These are phyloP conservation scores for Rhodomyrtus tomentosa DNA, from an alignment of 345 rosid genomes.

Conservation along the genomic window DNA sequence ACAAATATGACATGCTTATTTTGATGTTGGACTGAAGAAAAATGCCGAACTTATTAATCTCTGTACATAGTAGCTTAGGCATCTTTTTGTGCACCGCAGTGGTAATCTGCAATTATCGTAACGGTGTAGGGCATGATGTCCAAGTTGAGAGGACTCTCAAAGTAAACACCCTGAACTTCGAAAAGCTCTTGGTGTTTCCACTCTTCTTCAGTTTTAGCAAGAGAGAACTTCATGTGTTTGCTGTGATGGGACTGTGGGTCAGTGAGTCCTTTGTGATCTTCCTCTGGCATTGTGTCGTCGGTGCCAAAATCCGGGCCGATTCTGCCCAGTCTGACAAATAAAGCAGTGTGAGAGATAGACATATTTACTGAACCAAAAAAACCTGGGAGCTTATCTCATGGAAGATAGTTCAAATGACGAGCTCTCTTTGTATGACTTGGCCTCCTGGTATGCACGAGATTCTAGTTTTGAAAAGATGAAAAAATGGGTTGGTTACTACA, in stretches of 20 bases:
- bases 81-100: neutral
- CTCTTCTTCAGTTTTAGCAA: constrained; percentile 55
- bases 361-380: neutral
- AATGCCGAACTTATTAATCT: neutral
- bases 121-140: constrained; percentile 62
- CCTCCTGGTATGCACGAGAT: neutral
- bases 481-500: neutral
- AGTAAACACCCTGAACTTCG: constrained; percentile 42
- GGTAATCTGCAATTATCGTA: constrained; percentile 71
- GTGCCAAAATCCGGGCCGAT: constrained; percentile 80
- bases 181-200: constrained; percentile 20
- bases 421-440: neutral
- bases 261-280: constrained; percentile 40
- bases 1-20: neutral
- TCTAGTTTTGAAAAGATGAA: neutral
- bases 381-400: neutral
- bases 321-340: constrained; percentile 21
- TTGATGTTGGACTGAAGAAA: neutral
- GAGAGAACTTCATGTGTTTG: constrained; percentile 54
- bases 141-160: constrained; percentile 56
- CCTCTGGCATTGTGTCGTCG: constrained; percentile 62
- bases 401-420: neutral
- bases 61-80: neutral
- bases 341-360: too few relatives aligned
- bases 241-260: constrained; percentile 18